A percentile compares a stretch with the other conserved stretches of the same genome.
These are phyloP conservation scores for Lasiosphaeria miniovina DNA, from an alignment of 495 filamentous ascomycete species.

Conservation along the genomic window DNA sequence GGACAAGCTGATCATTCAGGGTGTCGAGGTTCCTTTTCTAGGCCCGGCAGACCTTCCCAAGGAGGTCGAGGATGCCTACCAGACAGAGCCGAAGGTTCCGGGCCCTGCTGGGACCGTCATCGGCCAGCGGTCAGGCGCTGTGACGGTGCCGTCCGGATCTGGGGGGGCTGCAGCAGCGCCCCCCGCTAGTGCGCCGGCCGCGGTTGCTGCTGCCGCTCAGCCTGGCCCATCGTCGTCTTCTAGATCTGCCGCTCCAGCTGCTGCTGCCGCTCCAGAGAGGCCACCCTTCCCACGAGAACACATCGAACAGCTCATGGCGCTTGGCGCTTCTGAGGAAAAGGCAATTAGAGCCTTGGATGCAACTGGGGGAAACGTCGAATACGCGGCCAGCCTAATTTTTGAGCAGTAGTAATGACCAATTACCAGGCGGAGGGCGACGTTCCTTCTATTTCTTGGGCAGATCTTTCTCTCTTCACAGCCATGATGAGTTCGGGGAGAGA, in stretches of 20 bases:
- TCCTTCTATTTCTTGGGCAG: no score
- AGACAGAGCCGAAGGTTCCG: slow-evolving; percentile 78
- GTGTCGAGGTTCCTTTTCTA: slow-evolving; percentile 81
- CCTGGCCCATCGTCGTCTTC: no score
- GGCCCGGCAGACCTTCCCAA: slow-evolving; percentile 92
- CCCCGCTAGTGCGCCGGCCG: slow-evolving; percentile 4
- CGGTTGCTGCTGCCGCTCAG: slow-evolving; percentile 33
- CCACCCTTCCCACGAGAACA: slow-evolving; percentile 55
- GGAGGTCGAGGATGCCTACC: slow-evolving; percentile 64
- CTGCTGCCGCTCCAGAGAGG: slow-evolving; percentile 16
- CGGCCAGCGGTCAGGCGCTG: slow-evolving; percentile 78
- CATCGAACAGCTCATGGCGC: slow-evolving; percentile 68
- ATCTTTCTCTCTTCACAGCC: no score
- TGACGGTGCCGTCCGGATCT: slow-evolving; percentile 64
- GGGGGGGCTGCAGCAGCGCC: slow-evolving; percentile 19
- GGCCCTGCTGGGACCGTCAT: slow-evolving; percentile 84
- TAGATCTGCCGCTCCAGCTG: no score
- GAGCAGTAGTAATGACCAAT: slow-evolving; percentile 35
- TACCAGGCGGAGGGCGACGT: no score
- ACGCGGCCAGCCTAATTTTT: slow-evolving; percentile 81
- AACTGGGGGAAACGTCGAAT: slow-evolving; percentile 80
- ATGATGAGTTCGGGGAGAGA: no score
- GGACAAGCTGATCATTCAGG: slow-evolving; percentile 80
- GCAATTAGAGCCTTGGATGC: slow-evolving; percentile 78
- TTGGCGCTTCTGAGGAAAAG: slow-evolving; percentile 75